phyloP scores from a whole-genome alignment of 139 green algal species.

The Tetraselmis chui region DNA sequence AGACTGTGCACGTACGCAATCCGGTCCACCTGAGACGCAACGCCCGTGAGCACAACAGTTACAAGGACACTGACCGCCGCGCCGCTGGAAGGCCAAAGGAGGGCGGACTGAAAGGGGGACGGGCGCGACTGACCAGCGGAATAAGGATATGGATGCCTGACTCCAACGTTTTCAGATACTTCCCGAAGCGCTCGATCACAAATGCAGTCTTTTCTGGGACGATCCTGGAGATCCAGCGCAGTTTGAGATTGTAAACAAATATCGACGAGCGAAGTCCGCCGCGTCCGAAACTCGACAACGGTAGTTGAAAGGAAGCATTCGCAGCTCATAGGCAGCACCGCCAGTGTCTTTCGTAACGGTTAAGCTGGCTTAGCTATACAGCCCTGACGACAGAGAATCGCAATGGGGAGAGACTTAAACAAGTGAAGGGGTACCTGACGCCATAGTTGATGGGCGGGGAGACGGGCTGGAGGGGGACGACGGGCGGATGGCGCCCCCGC shows the following conservation, averaged over 20 bases:
- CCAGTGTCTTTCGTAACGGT: neutral
- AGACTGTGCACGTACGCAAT: constrained; percentile 81
- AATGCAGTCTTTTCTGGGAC: constrained; percentile 81
- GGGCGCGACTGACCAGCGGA: constrained; percentile 53
- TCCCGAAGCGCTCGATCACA: constrained; percentile 81
- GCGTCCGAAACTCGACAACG: neutral
- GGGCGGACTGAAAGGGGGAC: no score
- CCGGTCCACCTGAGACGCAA: constrained; percentile 53
- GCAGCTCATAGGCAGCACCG: neutral
- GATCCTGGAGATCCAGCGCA: constrained; percentile 46
- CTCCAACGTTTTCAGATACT: constrained; percentile 67
- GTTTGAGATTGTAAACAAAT: neutral
- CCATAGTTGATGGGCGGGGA: constrained; percentile 11
- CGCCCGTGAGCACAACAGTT: no score
- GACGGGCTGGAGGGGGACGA: neutral
- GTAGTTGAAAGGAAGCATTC: neutral
- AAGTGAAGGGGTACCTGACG: constrained; percentile 11
- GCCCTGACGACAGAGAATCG: neutral
- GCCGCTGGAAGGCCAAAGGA: no score
- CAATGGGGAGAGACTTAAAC: no score
- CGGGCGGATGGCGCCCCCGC: neutral
- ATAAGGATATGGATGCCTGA: constrained; percentile 92
- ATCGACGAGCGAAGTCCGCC: neutral
- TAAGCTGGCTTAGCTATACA: neutral
- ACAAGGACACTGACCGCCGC: no score